Evolutionary conservation across 495 filamentous ascomycete species (phyloP), one percentile per base, ranked within the genome.

Genomic region (Penicillium herquei): DNA sequence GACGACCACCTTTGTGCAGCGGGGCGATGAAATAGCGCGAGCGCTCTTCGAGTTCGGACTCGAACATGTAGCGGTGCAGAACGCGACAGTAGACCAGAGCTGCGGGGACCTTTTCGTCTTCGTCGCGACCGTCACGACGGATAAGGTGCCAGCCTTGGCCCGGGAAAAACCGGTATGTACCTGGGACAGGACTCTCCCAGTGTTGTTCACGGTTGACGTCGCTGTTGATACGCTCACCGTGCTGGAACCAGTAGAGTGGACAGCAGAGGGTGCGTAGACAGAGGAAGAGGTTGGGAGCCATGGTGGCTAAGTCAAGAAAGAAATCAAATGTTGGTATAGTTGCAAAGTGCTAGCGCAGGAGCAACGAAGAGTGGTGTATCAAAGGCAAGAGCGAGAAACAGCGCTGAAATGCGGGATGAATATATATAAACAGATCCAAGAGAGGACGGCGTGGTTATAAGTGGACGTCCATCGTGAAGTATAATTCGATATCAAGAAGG

Each of bases 201-300:
- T 75, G 73, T 51, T 78, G 73, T 50, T 76, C 72, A 10, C 65
- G 64, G 56, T 71, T 63, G 53, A 72, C 64, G 6, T 67, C 64
- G 51, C 67, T 61, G 7, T 75, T 55, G 50, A 72, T 67, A 58
- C 73, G 71, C 13, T 74, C 64, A 21, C 74, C 70, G 18, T 58
- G 70, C 40, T 72, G 69, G 56, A 78, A 76, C 75, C 75, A 78
- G 63, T 78, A 77, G 39, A 61, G 47, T 6, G 75, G 75, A 46
- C 75, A 78, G 57, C 70, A 72, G 48, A 70, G 53, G 37, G 61
- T 68, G 33, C 75, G 71, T 14, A 75, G 55, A 48, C 75, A 78
- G 54, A 78, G 57, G 54, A 77, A 78, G 37, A 76, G 70, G 59
- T 78, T 78, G 59, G 75, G 75, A 12, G 75, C 70, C 75, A 78